Evolutionary conservation across 495 filamentous ascomycete species (phyloP), one percentile per base, ranked within the genome.

Genomic region (Delitschia confertaspora): DNA sequence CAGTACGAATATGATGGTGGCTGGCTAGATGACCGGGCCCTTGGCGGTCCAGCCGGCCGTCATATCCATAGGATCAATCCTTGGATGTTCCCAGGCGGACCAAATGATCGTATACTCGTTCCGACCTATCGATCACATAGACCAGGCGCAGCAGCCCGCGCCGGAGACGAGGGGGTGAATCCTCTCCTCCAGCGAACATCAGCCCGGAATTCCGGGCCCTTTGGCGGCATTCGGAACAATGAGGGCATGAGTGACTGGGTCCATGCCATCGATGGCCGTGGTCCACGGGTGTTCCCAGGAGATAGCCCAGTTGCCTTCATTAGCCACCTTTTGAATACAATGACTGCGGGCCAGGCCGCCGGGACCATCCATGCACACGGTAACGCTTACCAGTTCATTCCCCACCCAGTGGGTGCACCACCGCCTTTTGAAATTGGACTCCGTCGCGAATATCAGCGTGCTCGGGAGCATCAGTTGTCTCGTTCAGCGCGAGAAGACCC

Each of bases 131-230:
- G 73, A 40, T 68, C 76, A 36, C 71, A 76, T 51, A 63, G 75
- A 29, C 67, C 63, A 29, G 66, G 73, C 31, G 59, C 64, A 13
- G 63, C 62, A 3, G 52, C 67, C 20, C 73, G 76, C 18, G 63
- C 63, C 10, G 71, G 70, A 30, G 85, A 94, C 53, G 86, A 93
- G 55, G 85, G 85, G 13, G 69, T 72, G 3, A 93, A 95, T 56
- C 88, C 88, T 35, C 69, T 95, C 10, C 74, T 71, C 36, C 62
- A 61, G 27, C 65, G 65, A 29, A 9, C 38, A 42, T 27, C 14
- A 24, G 16, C 31, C 65, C 61, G 42, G 54, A 13, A 14, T 47
- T 13, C 38, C 49, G 11, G 37, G 46, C 10, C 24, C 38, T 29
- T 47, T n/a, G n/a, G n/a, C n/a, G n/a, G n/a, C n/a, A n/a, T n/a